Percentiles rank a stretch among this genome's conserved stretches.
These are phyloP conservation scores for Parathielavia hyrcaniae DNA, from an alignment of 495 filamentous ascomycete species.

Conservation along the genomic window DNA sequence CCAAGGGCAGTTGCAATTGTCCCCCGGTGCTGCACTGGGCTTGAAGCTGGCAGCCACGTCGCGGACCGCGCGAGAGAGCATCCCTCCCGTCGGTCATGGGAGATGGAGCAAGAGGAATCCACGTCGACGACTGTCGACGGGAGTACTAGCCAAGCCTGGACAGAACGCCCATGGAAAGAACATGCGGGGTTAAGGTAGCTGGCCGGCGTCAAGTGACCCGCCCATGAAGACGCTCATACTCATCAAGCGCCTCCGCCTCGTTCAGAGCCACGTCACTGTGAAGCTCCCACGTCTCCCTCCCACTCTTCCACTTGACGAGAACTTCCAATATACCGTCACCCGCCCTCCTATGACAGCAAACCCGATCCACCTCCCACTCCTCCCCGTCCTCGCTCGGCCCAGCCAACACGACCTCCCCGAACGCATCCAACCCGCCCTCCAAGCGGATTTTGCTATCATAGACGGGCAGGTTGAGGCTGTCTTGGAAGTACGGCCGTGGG, in stretches of 20 bases:
- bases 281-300: conserved; percentile 19
- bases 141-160: no score
- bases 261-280: conserved; percentile 13
- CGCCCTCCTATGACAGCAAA: conserved; percentile 9
- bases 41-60: no score
- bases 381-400: background rate
- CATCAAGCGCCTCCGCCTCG: conserved; percentile 12
- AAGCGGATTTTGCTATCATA: background rate
- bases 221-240: no score
- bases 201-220: no score
- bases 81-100: no score
- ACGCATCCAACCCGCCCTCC: background rate
- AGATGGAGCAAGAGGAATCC: no score
- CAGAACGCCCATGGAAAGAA: no score
- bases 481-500: background rate
- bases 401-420: background rate
- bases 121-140: no score
- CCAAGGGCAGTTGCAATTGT: no score
- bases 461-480: background rate
- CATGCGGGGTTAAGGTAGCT: no score
- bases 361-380: background rate
- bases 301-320: conserved; percentile 20
- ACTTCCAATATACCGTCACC: conserved; percentile 13
- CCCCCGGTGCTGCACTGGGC: no score
- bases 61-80: no score